A percentile compares a stretch with the other conserved stretches of the same genome.
Conservation (phyloP, 2,329 filamentous ascomycete species). For the Alternaria viburni region DNA sequence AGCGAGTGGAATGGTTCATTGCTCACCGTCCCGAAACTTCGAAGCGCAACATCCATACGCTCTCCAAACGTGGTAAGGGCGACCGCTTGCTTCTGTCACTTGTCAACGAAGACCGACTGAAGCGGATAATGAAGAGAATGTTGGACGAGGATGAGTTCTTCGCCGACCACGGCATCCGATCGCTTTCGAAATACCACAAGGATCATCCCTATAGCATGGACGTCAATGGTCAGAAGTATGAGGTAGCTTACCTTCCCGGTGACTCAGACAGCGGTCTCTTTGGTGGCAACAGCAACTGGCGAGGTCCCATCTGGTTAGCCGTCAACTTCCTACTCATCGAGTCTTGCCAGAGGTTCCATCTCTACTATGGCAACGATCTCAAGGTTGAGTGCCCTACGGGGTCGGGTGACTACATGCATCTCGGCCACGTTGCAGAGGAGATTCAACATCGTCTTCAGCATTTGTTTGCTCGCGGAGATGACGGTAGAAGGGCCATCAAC, state of each 20-base stretch:
- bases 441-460: slow-evolving; percentile 94
- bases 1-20: slow-evolving; percentile 91
- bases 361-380: slow-evolving; percentile 90
- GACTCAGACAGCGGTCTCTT: slow-evolving; percentile 96
- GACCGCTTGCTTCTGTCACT: slow-evolving; percentile 86
- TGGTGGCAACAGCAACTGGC: slow-evolving; percentile 97
- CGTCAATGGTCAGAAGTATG: slow-evolving; percentile 88
- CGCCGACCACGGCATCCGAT: slow-evolving; percentile 87
- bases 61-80: slow-evolving; percentile 87
- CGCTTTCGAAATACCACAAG: slow-evolving; percentile 89
- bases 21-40: slow-evolving; percentile 85
- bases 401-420: slow-evolving; percentile 92
- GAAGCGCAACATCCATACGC: slow-evolving; percentile 92
- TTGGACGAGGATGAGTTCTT: slow-evolving; percentile 93
- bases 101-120: slow-evolving; percentile 89
- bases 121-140: slow-evolving; percentile 89
- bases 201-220: slow-evolving; percentile 93
- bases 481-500: slow-evolving; percentile 88
- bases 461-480: slow-evolving; percentile 81
- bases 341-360: slow-evolving; percentile 91
- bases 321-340: slow-evolving; percentile 96
- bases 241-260: slow-evolving; percentile 89
- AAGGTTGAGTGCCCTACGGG: slow-evolving; percentile 93
- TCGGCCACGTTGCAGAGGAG: slow-evolving; percentile 93
- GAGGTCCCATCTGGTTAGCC: slow-evolving; percentile 91